Evolutionary conservation across 2,329 filamentous ascomycete species (phyloP).

Genomic region (Geosmithia flava): DNA sequence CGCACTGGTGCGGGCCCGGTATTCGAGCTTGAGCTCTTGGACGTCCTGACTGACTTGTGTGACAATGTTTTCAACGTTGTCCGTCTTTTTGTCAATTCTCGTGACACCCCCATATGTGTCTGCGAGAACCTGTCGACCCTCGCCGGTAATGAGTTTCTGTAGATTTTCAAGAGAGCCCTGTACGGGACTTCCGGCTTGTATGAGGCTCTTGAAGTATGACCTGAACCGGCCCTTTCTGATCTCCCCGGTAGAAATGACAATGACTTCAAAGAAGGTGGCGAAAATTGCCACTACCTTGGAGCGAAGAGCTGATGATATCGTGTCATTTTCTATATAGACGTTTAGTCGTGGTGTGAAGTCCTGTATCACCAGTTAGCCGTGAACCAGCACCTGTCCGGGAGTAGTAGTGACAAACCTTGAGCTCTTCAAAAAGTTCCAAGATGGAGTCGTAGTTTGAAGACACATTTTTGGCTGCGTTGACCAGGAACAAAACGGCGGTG

Average conservation of each 20-base stretch:
- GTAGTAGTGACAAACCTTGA: slow-evolving; percentile 15
- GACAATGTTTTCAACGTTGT: slow-evolving; percentile 19
- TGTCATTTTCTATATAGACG: slow-evolving; percentile 23
- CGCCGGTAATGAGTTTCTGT: slow-evolving; percentile 24
- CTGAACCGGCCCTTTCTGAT: slow-evolving; percentile 26
- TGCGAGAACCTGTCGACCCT: slow-evolving; percentile 28
- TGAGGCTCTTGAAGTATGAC: slow-evolving; percentile 24
- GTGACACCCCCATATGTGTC: slow-evolving; percentile 26
- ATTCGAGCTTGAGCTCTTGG: slow-evolving; percentile 18
- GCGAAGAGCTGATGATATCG: slow-evolving; percentile 21
- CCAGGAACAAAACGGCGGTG: slow-evolving; percentile 26
- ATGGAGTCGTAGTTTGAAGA: slow-evolving; percentile 31
- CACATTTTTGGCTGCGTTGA: slow-evolving; percentile 30
- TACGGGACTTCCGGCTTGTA: slow-evolving; percentile 25
- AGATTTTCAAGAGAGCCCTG: slow-evolving; percentile 25
- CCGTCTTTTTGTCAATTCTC: slow-evolving; percentile 20
- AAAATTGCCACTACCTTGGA: slow-evolving; percentile 28
- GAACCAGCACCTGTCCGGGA: slow-evolving; percentile 1
- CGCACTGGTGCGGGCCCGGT: slow-evolving; percentile 16
- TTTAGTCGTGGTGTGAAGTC: slow-evolving; percentile 28
- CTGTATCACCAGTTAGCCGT: slow-evolving; percentile 9
- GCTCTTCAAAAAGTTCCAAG: slow-evolving; percentile 25
- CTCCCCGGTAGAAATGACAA: slow-evolving; percentile 28
- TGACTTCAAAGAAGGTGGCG: slow-evolving; percentile 28
- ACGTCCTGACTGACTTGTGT: slow-evolving; percentile 21